These are phyloP conservation scores for Rhodomyrtus tomentosa DNA, from an alignment of 345 rosid genomes.

Conservation along the genomic window DNA sequence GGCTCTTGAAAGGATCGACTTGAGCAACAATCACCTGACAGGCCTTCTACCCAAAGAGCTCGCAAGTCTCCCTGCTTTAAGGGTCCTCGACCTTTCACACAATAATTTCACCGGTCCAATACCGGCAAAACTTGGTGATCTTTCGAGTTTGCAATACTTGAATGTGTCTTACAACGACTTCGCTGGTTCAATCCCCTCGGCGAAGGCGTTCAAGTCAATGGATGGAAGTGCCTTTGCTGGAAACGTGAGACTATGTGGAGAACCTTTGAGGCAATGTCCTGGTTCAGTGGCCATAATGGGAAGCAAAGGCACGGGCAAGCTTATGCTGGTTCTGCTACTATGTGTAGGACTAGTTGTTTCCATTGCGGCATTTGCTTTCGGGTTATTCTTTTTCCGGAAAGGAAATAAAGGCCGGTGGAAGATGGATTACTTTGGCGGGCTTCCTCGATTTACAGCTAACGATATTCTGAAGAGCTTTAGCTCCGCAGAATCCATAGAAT, in stretches of 20 bases:
- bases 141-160: constrained; percentile 29
- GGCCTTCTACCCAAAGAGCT: constrained; percentile 52
- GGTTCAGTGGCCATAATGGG: constrained; percentile 28
- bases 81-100: constrained; percentile 49
- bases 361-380: constrained; percentile 34
- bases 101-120: constrained; percentile 59
- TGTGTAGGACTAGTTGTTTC: constrained; percentile 29
- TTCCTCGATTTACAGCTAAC: constrained; percentile 65
- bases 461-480: constrained; percentile 62
- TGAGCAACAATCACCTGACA: constrained; percentile 39
- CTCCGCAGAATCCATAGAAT: constrained; percentile 23
- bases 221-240: constrained; percentile 53
- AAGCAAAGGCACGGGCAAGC: constrained; percentile 43
- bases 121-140: constrained; percentile 35
- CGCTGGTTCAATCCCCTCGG: constrained; percentile 54
- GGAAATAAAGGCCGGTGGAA: constrained; percentile 61
- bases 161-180: constrained; percentile 60
- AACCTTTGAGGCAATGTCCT: constrained; percentile 53
- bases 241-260: constrained; percentile 67
- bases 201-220: constrained; percentile 43
- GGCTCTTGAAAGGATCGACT: constrained; percentile 39
- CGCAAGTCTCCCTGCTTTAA: constrained; percentile 38
- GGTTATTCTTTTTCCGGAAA: constrained; percentile 33
- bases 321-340: constrained; percentile 39
- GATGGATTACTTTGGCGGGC: constrained; percentile 63